Base-by-base conservation (phyloP, 2,329 filamentous ascomycete genomes). In the Aspergillus tanneri region DNA sequence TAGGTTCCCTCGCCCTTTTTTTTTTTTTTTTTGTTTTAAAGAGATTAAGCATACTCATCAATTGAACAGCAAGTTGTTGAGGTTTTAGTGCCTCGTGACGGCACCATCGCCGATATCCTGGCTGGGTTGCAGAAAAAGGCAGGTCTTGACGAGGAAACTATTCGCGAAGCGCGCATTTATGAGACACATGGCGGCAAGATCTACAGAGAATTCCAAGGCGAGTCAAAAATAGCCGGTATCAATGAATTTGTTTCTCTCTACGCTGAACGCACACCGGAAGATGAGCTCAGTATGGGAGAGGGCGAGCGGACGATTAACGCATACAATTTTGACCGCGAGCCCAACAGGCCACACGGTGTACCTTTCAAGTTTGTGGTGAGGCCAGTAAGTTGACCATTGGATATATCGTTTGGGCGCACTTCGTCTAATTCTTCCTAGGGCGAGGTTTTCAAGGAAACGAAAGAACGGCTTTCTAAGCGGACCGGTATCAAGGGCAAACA, bases 401-500 rank as follows among this genome's bases (percentile, higher is more conserved):
- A n/a, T n/a, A n/a, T 23, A 23, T 12, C 14, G 18, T 8, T 8
- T 2, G 34, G 38, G 16, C 22, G 12, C 18, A 16, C 10, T 32
- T 16, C 14, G 51, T 43, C 55, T 62, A 24, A 65, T 44, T 44
- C 50, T 16, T 4, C 5, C 10, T 47, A 92, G 83, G 88, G 84
- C 45, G 93, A 99, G 69, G 77, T 79, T 30, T 97, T 99, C 72
- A 84, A 83, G 49, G 89, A 97, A 25, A 96, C 91, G 35, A 96
- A 92, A 75, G 90, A 95, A 72, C 84, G 93, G n/a, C 77, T 99
- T 3, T 91, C 93, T 59, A 92, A 91, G 70, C 81, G 92, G 50
- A 96, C 89, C 0, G 91, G 91, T 21, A 85, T 99, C 73, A 96
- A 96, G 72, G 95, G 93, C 69, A 99, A 99, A 77, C 90, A 90